Evolutionary conservation across 1,284 basidiomycete genomes (phyloP), one percentile per base, ranked within the genome.

Genomic region (Pseudozyma sp.): DNA sequence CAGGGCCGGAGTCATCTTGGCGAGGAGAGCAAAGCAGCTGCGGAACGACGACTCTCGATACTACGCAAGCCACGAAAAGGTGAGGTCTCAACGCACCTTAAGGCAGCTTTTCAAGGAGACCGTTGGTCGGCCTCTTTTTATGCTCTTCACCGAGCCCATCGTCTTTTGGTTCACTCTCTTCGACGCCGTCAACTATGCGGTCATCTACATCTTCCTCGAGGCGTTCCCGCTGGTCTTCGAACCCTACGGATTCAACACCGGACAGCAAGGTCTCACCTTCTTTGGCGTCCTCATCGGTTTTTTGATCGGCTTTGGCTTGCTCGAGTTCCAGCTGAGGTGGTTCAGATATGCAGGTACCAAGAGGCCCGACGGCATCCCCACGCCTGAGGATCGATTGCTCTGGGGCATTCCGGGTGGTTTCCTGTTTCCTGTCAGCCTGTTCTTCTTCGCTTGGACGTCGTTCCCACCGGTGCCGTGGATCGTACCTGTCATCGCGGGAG

Each of bases 181-280:
- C 46, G 75, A 82, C 40, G 65, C 71, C 3, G 37, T 69, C 37
- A 81, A 80, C 51, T 81, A 81, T 54, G 59, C 66, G 11, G 78
- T 85, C 4, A 82, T 86, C 24, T 86, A 85, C 77, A 80, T 82
- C 47, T 83, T 84, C 67, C 80, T 86, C 63, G 83, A 83, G 53
- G 77, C 84, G 6, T 82, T 83, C 69, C 83, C 85, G 1, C 75
- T 85, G 47, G 80, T 86, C 47, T 86, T 85, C 55, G 46, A 31
- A 10, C 74, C 81, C n/a, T 77, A 68, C 33, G 61, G 63, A 24
- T 82, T 79, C 58, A 57, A 51, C 24, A 46, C 49, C 2, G 68
- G 73, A 4, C 56, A 73, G 44, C 68, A 73, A 40, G 74, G 75
- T 19, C 50, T 82, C 10, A 62, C 77, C 5, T 80, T 82, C 58